Evolutionary conservation across 768 basidiomycete genomes (phyloP), one percentile per base, ranked within the genome.

Genomic region (Rossbeevera mucosa): DNA sequence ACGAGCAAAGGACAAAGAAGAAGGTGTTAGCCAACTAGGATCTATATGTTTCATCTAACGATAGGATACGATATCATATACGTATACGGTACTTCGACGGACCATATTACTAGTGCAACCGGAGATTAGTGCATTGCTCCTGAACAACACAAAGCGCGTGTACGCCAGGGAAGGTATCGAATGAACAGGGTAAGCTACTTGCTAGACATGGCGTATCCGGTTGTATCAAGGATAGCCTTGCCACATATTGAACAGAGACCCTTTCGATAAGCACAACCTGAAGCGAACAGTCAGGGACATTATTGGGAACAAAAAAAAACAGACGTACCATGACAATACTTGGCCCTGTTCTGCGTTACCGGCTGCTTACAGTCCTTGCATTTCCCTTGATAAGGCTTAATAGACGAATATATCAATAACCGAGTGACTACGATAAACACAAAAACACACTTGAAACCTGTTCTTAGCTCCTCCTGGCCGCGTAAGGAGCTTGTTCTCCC

Each of bases 331-430:
- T 93, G 90, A 62, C 91, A 93, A 70, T 89, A 92, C 71, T 91
- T 92, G 31, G 86, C 91, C 62, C 78, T 81, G 66, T 91, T 91
- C 77, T 93, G 91, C 8, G 90, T 91, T 42, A 82, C 81, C 0
- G 83, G 76, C 62, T 85, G 85, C 70, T 91, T 91, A 65, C 91
- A 93, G 61, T 91, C 90, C 69, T 87, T 92, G 66, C 90, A 93
- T 67, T 88, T 91, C 31, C 80, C 79, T 70, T 88, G 83, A 73
- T 93, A 93, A 29, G 91, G 91, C 87, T 91, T 64, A 7, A 40
- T 13, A 29, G 28, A 14, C 21, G 20, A 13, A 38, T 5, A n/a
- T 33, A 45, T 51, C 38, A 51, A 29, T 46, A 33, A 47, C 47
- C 21, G 48, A 49, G 43, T 18, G 21, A 51, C 57, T 30, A 30